These are phyloP conservation scores for Fusarium mexicanum DNA, from an alignment of 2,329 filamentous ascomycete species.

Conservation along the genomic window DNA sequence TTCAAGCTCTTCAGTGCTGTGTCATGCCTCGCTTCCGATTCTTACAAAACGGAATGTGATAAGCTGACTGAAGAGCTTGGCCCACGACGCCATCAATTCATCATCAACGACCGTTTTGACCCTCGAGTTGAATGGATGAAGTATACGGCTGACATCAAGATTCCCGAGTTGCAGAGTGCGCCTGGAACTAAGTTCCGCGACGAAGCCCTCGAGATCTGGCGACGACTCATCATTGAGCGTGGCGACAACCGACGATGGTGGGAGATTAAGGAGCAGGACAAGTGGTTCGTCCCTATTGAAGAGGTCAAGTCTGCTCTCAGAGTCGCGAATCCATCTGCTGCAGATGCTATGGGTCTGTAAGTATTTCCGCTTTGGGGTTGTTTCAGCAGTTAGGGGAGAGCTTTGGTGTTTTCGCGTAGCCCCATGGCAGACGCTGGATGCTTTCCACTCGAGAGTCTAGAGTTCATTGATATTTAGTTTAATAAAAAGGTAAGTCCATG, in stretches of 20 bases:
- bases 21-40: neutral
- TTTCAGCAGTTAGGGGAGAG: fast-evolving
- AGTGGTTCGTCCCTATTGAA: neutral
- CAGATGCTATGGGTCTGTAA: neutral
- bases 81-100: constrained; percentile 6
- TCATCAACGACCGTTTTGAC: neutral
- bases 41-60: neutral
- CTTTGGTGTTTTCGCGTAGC: no score
- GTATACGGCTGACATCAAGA: neutral
- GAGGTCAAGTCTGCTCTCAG: neutral
- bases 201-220: neutral
- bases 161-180: neutral
- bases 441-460: neutral
- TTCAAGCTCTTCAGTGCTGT: constrained; percentile 7
- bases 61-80: neutral
- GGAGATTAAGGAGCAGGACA: neutral
- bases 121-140: constrained; percentile 16
- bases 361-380: neutral
- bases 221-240: neutral
- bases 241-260: neutral
- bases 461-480: neutral
- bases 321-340: neutral
- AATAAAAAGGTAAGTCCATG: neutral
- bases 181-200: neutral
- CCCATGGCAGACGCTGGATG: neutral